Evolutionary conservation across 2,329 filamentous ascomycete genomes (phyloP).

Genomic region (Pseudogymnoascus sp.): DNA sequence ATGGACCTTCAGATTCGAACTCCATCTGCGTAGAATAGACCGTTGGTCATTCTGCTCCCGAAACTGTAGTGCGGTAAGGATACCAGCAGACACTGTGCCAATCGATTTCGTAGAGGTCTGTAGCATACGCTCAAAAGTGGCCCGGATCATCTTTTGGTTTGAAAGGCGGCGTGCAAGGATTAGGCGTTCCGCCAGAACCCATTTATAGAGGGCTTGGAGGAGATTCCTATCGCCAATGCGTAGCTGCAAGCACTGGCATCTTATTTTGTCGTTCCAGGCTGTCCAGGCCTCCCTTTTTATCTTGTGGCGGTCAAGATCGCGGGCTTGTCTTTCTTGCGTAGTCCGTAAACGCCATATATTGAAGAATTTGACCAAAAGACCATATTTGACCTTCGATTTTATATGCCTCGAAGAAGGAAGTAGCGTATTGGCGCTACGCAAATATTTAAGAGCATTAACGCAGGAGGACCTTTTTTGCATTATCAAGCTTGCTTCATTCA

Average conservation of each 20-base stretch:
- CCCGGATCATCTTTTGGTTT: slow-evolving; percentile 33
- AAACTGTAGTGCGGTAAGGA: slow-evolving; percentile 21
- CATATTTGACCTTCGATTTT: slow-evolving; percentile 35
- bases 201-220: slow-evolving; percentile 50
- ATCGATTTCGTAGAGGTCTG: slow-evolving; percentile 30
- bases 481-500: background rate
- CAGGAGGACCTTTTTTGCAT: background rate
- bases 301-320: slow-evolving; percentile 41
- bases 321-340: slow-evolving; percentile 39
- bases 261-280: slow-evolving; percentile 53
- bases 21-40: slow-evolving; percentile 21
- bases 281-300: slow-evolving; percentile 50
- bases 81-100: slow-evolving; percentile 19
- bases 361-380: slow-evolving; percentile 39
- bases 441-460: slow-evolving; percentile 19
- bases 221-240: slow-evolving; percentile 49
- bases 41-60: slow-evolving; percentile 19
- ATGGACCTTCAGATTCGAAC: slow-evolving; percentile 16
- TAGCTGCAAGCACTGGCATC: slow-evolving; percentile 42
- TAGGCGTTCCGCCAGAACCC: slow-evolving; percentile 45
- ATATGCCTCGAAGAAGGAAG: slow-evolving; percentile 30
- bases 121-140: slow-evolving; percentile 33
- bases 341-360: slow-evolving; percentile 41
- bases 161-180: slow-evolving; percentile 33
- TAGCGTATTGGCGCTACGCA: slow-evolving; percentile 21